Evolutionary conservation across 202 grass and related monocot species (phyloP).

Genomic region (Setaria viridis): DNA sequence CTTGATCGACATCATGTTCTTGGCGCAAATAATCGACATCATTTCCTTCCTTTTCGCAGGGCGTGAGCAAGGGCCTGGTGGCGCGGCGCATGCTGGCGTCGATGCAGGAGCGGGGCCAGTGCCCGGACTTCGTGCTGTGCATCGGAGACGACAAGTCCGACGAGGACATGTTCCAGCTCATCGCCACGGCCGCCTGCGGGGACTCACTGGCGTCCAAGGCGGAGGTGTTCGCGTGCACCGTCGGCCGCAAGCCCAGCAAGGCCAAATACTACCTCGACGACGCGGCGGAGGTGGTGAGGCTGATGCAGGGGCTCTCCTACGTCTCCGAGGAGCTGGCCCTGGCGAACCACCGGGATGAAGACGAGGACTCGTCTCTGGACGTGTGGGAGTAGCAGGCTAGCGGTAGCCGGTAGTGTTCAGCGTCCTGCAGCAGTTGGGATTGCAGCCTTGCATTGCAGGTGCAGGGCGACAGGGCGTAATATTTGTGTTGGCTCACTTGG

Average conservation of each 20-base stretch:
- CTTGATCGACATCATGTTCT: neutral
- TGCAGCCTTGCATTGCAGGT: neutral
- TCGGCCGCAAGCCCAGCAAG: slow-evolving; percentile 88
- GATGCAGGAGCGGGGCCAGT: slow-evolving; percentile 59
- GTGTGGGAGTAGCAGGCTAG: slow-evolving; percentile 21
- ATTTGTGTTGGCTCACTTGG: neutral
- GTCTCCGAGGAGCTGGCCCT: slow-evolving; percentile 68
- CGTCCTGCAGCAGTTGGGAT: neutral
- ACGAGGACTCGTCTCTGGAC: slow-evolving; percentile 30
- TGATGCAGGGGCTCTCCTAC: slow-evolving; percentile 77
- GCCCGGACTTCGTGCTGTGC: slow-evolving; percentile 79
- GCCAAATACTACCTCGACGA: slow-evolving; percentile 92
- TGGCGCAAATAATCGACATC: neutral
- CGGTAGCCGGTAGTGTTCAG: neutral
- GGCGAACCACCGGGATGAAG: slow-evolving; percentile 12
- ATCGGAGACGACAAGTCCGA: slow-evolving; percentile 90
- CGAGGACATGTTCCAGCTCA: slow-evolving; percentile 95
- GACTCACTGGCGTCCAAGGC: slow-evolving; percentile 54
- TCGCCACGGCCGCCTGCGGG: slow-evolving; percentile 47
- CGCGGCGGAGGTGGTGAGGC: slow-evolving; percentile 77
- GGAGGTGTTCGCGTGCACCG: slow-evolving; percentile 91
- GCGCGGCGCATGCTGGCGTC: slow-evolving; percentile 62
- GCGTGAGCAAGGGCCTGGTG: slow-evolving; percentile 85
- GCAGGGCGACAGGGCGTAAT: neutral
- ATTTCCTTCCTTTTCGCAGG: slow-evolving; percentile 46